These are phyloP conservation scores for Fonsecaea erecta DNA, from an alignment of 2,329 filamentous ascomycete genomes.

Conservation along the genomic window DNA sequence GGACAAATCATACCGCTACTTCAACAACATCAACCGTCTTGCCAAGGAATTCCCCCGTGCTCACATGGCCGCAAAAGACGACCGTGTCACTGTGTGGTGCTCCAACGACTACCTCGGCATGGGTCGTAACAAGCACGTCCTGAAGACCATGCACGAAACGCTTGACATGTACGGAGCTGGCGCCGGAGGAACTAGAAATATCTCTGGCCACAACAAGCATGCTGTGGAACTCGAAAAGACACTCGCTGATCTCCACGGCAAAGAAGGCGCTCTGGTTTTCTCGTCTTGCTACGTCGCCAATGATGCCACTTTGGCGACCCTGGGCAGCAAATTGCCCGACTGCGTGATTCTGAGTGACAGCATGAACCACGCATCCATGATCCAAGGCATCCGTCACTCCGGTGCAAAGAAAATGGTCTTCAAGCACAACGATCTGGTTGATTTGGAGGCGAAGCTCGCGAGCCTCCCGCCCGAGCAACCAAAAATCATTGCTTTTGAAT, in stretches of 20 bases:
- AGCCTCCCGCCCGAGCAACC: conserved; percentile 82
- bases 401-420: conserved; percentile 97
- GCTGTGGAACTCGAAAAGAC: conserved; percentile 82
- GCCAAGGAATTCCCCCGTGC: conserved; percentile 95
- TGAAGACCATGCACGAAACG: conserved; percentile 92
- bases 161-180: conserved; percentile 93
- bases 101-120: conserved; percentile 99
- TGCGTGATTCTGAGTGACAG: conserved; percentile 98
- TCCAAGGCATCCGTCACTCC: conserved; percentile 96
- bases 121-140: conserved; percentile 85
- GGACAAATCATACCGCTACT: conserved; percentile 99
- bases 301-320: conserved; percentile 90
- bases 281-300: conserved; percentile 98
- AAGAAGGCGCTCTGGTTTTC: conserved; percentile 91
- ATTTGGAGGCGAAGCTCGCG: conserved; percentile 89
- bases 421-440: conserved; percentile 95
- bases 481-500: conserved; percentile 99
- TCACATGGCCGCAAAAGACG: conserved; percentile 81
- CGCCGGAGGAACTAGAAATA: conserved; percentile 94
- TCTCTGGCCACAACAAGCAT: conserved; percentile 96
- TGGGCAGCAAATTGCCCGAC: conserved; percentile 95
- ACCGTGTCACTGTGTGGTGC: conserved; percentile 96
- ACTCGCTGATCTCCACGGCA: conserved; percentile 84
- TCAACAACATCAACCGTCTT: conserved; percentile 99
- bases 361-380: conserved; percentile 98